Evolutionary conservation across 202 grass and related monocot genomes (phyloP), one percentile per base, ranked within the genome.

Genomic region (Schoenoplectus tabernaemontani): DNA sequence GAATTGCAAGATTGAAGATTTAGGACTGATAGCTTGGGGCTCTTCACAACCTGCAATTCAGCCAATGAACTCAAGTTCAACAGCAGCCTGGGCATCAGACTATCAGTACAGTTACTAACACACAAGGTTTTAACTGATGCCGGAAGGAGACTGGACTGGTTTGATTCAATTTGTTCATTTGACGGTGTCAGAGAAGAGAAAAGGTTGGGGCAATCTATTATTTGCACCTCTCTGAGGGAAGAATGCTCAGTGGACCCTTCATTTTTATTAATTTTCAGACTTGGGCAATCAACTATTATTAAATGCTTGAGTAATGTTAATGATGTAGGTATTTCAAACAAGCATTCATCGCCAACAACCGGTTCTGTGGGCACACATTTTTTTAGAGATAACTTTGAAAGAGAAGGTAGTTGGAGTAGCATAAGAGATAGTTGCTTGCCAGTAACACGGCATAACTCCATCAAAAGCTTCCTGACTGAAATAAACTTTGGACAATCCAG

Each of bases 31-130:
- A 90, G 30, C 30, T 73, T 7, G 53, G 85, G 57, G 64, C 85
- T 87, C 0, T 42, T 84, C 12, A n/a, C 34, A 26, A 90, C 81
- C 81, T 57, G 39, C 57, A 90, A 10, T 82, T 90, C 84, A 20
- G 12, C 78, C 61, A 89, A 24, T 17, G 59, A 61, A 38, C 64
- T 78, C 83, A 72, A 86, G 9, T 66, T 86, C 74, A 11, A 82
- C 58, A 15, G 61, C 78, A 78, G 11, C 11, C 53, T 82, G 28
- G 63, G 0, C 53, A 9, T 19, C 17, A 88, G 4, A 76, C 41
- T 59, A 88, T 88, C 78, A 20, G 80, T 78, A 17, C 84, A 57
- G 38, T 51, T 13, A 32, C 59, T 80, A 42, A 68, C 47, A 30
- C 36, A 44, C 60, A 84, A 65, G 34, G 33, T 22, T 76, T 75